These are phyloP conservation scores for Meredithiella fracta DNA, from an alignment of 2,329 filamentous ascomycete species.

Conservation along the genomic window DNA sequence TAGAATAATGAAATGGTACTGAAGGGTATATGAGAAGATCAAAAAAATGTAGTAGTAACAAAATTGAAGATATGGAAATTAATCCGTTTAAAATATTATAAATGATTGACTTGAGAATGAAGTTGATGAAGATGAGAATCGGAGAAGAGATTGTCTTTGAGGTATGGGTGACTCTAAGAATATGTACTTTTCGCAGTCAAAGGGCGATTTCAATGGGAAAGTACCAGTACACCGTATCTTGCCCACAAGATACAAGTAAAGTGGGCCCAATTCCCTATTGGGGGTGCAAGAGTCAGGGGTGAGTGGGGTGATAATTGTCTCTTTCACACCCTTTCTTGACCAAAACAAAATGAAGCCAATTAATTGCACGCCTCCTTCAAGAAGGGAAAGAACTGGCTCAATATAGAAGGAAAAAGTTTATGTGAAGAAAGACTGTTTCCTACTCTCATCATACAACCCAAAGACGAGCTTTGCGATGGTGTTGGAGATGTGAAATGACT, in stretches of 20 bases:
- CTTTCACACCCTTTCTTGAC: background rate
- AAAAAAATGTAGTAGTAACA: background rate
- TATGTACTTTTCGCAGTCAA: slow-evolving; percentile 10
- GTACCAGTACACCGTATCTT: slow-evolving; percentile 7
- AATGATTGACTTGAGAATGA: slow-evolving; percentile 3
- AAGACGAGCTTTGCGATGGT: background rate
- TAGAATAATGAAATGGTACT: background rate
- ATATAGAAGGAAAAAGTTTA: background rate
- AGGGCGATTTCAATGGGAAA: background rate
- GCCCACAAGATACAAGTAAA: background rate
- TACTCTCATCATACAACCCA: background rate
- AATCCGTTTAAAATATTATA: background rate
- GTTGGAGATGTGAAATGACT: background rate
- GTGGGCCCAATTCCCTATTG: background rate
- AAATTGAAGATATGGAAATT: background rate
- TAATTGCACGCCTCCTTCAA: too few relatives aligned
- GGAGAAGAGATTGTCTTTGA: background rate
- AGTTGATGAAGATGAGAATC: background rate
- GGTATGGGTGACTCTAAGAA: slow-evolving; percentile 4
- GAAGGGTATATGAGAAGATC: background rate
- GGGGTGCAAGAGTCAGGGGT: background rate
- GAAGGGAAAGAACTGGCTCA: background rate
- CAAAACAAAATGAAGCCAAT: background rate
- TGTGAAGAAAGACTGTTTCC: background rate
- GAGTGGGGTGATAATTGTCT: background rate